phyloP scores from a whole-genome alignment of 2,329 filamentous ascomycete genomes.

The Capronia epimyces region DNA sequence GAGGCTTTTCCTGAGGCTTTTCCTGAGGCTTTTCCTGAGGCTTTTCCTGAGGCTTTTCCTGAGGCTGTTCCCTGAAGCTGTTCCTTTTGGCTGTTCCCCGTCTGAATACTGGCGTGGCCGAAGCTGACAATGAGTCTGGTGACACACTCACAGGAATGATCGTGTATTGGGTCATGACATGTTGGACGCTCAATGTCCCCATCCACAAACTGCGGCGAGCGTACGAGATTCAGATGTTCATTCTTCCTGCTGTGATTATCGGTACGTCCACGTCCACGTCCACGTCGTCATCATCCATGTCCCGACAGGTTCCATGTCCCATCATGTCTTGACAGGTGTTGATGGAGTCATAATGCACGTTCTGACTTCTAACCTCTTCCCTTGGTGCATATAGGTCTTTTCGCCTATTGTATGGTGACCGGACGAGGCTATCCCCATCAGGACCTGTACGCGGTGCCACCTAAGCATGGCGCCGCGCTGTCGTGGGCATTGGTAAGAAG shows the following conservation, averaged over 20 bases:
- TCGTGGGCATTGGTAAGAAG: constrained; percentile 17
- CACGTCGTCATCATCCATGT: too few relatives aligned
- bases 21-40: too few relatives aligned
- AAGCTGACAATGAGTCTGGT: background rate
- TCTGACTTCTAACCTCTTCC: too few relatives aligned
- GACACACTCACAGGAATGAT: constrained; percentile 13
- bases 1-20: too few relatives aligned
- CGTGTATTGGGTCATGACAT: constrained; percentile 14
- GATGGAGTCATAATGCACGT: background rate
- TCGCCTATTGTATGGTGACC: constrained; percentile 12
- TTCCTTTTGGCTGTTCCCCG: too few relatives aligned
- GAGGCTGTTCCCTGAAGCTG: too few relatives aligned
- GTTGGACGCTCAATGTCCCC: constrained; percentile 8
- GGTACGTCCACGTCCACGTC: too few relatives aligned
- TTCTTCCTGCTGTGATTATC: constrained; percentile 13
- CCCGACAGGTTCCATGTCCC: too few relatives aligned
- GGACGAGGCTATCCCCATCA: constrained; percentile 13
- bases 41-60: too few relatives aligned
- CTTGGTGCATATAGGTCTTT: constrained; percentile 12
- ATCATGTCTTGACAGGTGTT: too few relatives aligned
- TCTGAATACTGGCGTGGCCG: too few relatives aligned
- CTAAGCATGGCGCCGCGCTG: constrained; percentile 12
- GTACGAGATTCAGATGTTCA: constrained; percentile 12
- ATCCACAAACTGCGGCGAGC: constrained; percentile 11
- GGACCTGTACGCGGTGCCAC: constrained; percentile 8